Conservation (phyloP, 2,329 filamentous ascomycete genomes). For the Botrytis sinoallii region DNA sequence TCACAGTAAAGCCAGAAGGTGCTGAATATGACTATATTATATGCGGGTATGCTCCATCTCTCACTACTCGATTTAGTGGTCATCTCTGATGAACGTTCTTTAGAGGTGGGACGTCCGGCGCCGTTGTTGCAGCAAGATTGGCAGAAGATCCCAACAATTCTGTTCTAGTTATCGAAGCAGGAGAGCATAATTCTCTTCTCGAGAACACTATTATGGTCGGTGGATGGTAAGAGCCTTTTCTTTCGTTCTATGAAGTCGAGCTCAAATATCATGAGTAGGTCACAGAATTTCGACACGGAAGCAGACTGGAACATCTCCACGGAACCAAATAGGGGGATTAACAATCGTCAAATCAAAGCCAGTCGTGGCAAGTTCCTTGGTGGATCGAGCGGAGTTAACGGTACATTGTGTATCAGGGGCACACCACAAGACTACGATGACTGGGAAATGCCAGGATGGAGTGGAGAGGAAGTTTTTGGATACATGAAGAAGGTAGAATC, state of each 20-base stretch:
- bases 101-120: constrained; percentile 48
- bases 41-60: constrained; percentile 27
- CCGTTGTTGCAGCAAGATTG: constrained; percentile 50
- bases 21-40: constrained; percentile 32
- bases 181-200: constrained; percentile 44
- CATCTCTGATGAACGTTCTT: not conserved
- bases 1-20: constrained; percentile 23
- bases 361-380: constrained; percentile 50
- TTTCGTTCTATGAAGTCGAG: not conserved
- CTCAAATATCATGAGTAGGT: constrained; percentile 36
- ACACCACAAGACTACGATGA: constrained; percentile 52
- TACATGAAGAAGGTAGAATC: constrained; percentile 52
- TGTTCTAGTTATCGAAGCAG: constrained; percentile 50
- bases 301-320: constrained; percentile 52
- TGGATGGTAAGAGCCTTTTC: constrained; percentile 39
- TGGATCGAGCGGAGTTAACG: constrained; percentile 49
- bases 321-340: constrained; percentile 41
- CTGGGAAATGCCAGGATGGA: constrained; percentile 54
- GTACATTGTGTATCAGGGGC: constrained; percentile 49
- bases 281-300: constrained; percentile 46
- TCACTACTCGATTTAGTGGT: not conserved
- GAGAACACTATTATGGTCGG: constrained; percentile 52
- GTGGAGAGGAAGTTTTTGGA: constrained; percentile 53
- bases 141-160: constrained; percentile 49
- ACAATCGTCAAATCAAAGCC: constrained; percentile 46